These are phyloP conservation scores for Sanghuangporus weigelae DNA, from an alignment of 1,284 basidiomycete species.

Conservation along the genomic window DNA sequence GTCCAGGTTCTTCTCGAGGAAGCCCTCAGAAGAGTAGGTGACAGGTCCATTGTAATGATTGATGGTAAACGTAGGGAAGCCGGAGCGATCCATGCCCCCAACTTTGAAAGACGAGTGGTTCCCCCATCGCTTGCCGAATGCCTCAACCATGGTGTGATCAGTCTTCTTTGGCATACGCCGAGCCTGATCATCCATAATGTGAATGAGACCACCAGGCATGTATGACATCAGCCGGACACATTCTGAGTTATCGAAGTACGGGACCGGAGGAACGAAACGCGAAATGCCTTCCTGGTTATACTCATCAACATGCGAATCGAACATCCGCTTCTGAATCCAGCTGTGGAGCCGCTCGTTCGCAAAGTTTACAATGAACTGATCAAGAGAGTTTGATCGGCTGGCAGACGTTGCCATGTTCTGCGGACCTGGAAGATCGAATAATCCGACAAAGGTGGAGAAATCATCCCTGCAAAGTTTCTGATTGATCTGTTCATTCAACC, in stretches of 20 bases:
- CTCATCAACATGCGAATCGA: constrained; percentile 76
- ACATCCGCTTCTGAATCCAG: constrained; percentile 77
- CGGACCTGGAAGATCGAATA: constrained; percentile 93
- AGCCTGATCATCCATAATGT: constrained; percentile 98
- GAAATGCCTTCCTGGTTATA: constrained; percentile 84
- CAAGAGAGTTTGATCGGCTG: constrained; percentile 82
- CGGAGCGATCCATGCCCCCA: constrained; percentile 69
- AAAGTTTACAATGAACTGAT: constrained; percentile 96
- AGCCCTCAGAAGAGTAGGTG: constrained; percentile 85
- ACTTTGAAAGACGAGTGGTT: constrained; percentile 90
- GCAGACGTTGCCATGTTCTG: constrained; percentile 70
- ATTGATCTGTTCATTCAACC: constrained; percentile 96
- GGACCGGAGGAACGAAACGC: constrained; percentile 61
- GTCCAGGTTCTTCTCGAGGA: constrained; percentile 88
- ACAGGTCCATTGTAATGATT: constrained; percentile 91
- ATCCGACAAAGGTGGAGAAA: constrained; percentile 88
- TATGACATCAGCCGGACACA: constrained; percentile 85
- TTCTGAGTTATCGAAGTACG: constrained; percentile 91
- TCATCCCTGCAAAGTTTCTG: constrained; percentile 90
- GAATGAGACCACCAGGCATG: constrained; percentile 85
- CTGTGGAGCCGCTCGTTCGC: constrained; percentile 88
- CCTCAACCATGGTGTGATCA: constrained; percentile 91
- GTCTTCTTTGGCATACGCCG: constrained; percentile 85
- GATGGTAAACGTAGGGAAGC: constrained; percentile 85
- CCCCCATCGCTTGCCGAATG: constrained; percentile 90